Evolutionary conservation across 2,329 filamentous ascomycete genomes (phyloP), one percentile per base, ranked within the genome.

Genomic region (Pyricularia sp.): DNA sequence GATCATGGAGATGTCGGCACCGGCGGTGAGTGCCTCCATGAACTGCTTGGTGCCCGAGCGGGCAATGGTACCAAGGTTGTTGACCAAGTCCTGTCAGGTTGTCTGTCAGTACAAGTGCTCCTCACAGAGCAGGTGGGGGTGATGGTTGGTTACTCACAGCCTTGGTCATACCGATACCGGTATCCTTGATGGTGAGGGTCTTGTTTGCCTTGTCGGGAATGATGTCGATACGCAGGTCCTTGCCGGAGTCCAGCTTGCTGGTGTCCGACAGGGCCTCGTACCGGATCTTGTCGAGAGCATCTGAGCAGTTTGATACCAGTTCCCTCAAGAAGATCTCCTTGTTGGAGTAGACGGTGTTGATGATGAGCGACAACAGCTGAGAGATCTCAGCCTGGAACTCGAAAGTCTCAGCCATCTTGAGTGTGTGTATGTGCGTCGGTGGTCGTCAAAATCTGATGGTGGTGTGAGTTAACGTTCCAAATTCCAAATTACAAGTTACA

Each of bases 371-470:
- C 81, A 99, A 92, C 75, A 99, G 92, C 92, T 99, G 95, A 92
- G 94, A 98, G 81, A 99, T 99, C 92, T 99, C 95, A 91, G 95
- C 95, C 91, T 99, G 95, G 88, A 98, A 99, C 91, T 98, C 94
- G 86, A 99, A 99, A 76, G 94, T 97, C 87, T 98, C 78, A 83
- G 93, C 84, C 92, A 97, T 97, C 81, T 81, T 92, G 83, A 28
- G 79, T 78, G 82, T 80, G 80, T 79, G 76, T 72, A 12, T 71
- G 10, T 17, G 71, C 70, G 70, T 6, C 42, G 42, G 17, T 26
- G 23, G 30, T 20, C 26, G 58, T 42, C 55, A 64, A 42, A 23
- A n/a, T 61, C 42, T 30, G 58, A 11, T 17, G 28, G 30, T 30
- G 23, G 33, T n/a, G 20, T 28, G 33, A 65, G 59, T 26, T 31